A percentile compares a stretch with the other conserved stretches of the same genome.
These are phyloP conservation scores for Pterulicium gracile DNA, from an alignment of 1,284 basidiomycete species.

Conservation along the genomic window DNA sequence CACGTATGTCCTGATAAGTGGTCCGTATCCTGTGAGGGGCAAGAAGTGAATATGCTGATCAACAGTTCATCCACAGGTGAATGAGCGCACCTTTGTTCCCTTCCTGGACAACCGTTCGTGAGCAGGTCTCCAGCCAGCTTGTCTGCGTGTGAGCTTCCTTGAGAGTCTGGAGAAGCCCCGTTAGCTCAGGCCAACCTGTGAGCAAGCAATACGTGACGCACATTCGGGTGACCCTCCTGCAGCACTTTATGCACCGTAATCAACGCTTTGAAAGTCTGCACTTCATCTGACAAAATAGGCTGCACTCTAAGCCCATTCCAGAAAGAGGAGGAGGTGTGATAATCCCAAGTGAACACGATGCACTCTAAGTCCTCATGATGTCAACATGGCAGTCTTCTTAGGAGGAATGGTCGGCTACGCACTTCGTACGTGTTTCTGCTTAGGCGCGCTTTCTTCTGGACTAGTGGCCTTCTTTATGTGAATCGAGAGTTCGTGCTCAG, in stretches of 20 bases:
- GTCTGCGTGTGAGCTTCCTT: constrained; percentile 96
- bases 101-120: constrained; percentile 77
- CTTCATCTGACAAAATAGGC: constrained; percentile 89
- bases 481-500: constrained; percentile 81
- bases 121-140: constrained; percentile 92
- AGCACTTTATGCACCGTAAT: constrained; percentile 94
- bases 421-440: constrained; percentile 98
- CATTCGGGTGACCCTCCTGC: constrained; percentile 90
- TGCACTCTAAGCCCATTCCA: constrained; percentile 94
- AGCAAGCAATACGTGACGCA: constrained; percentile 30
- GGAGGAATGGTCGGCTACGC: constrained; percentile 23
- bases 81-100: constrained; percentile 55
- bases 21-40: constrained; percentile 62
- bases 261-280: constrained; percentile 93
- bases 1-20: constrained; percentile 89
- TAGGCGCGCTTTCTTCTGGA: constrained; percentile 85
- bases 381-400: not conserved
- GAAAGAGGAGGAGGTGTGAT: constrained; percentile 92
- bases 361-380: constrained; percentile 51
- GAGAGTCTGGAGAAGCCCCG: constrained; percentile 53
- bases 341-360: constrained; percentile 98
- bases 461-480: constrained; percentile 97
- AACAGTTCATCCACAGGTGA: too few relatives aligned
- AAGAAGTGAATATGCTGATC: constrained; percentile 3
- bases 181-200: constrained; percentile 1